Percentiles rank a stretch among this genome's conserved stretches.
Evolutionary conservation across 768 basidiomycete species (phyloP).

Genomic region (Boletales sp.): DNA sequence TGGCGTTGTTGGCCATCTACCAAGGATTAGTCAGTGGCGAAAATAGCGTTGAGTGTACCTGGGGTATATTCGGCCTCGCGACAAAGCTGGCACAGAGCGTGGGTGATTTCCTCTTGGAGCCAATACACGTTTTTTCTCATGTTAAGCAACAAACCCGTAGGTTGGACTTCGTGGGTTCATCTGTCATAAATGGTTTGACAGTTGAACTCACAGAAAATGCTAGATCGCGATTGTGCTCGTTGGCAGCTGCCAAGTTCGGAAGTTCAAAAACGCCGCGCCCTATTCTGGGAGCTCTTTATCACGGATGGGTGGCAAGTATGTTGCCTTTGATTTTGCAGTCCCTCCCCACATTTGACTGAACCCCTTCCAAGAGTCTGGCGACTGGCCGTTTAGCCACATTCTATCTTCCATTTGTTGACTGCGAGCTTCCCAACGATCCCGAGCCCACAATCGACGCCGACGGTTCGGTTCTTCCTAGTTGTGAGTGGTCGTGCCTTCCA

Average conservation of each 20-base stretch:
- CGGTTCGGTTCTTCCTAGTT: conserved; percentile 54
- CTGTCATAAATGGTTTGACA: neutral
- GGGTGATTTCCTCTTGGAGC: conserved; percentile 25
- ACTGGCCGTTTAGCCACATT: conserved; percentile 69
- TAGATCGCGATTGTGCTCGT: conserved; percentile 70
- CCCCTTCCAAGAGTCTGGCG: conserved; percentile 50
- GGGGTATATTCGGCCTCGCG: conserved; percentile 62
- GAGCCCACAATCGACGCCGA: conserved; percentile 57
- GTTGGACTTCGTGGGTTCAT: conserved; percentile 61
- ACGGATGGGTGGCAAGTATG: conserved; percentile 73
- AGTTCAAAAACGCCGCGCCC: conserved; percentile 64
- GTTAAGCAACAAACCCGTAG: conserved; percentile 29
- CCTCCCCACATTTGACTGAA: neutral
- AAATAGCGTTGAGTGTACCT: conserved; percentile 66
- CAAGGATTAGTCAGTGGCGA: conserved; percentile 65
- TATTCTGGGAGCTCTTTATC: conserved; percentile 75
- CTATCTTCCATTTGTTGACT: conserved; percentile 68
- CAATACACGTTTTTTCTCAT: neutral
- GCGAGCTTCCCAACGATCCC: conserved; percentile 60
- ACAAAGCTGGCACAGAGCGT: conserved; percentile 69
- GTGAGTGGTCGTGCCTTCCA: conserved; percentile 36
- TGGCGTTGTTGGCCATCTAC: conserved; percentile 68
- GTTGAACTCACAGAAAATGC: conserved; percentile 11
- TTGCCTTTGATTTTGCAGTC: neutral
- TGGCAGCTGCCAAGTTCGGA: conserved; percentile 60